These are phyloP conservation scores for Reutealis trisperma DNA, from an alignment of 345 rosid species.

Conservation along the genomic window DNA sequence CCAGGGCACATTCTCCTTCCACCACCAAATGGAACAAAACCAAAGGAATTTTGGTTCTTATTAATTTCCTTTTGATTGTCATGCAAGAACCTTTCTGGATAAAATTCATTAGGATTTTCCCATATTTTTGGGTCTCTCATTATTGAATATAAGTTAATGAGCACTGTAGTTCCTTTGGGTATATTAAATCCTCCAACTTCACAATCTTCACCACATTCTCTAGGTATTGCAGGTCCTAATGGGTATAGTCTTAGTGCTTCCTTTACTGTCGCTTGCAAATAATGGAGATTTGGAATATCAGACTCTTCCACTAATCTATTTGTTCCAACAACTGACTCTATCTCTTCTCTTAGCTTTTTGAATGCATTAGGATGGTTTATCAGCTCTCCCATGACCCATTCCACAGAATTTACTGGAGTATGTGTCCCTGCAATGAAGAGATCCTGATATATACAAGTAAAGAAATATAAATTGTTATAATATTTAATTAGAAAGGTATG, in stretches of 20 bases:
- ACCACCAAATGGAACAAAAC: background rate
- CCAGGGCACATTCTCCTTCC: slow-evolving; percentile 20
- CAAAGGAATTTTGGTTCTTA: background rate
- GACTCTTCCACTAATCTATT: slow-evolving; percentile 7
- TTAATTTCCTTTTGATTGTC: background rate
- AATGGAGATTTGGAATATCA: slow-evolving; percentile 14
- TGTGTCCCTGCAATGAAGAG: background rate
- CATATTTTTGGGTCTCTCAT: slow-evolving; percentile 11
- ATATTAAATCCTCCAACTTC: slow-evolving; percentile 1
- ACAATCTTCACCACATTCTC: background rate
- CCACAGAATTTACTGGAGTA: background rate
- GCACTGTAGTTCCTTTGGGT: background rate
- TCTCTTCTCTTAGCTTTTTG: slow-evolving; percentile 2
- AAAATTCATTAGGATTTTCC: background rate
- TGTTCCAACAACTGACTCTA: slow-evolving; percentile 3
- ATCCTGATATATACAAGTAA: background rate
- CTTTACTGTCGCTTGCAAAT: slow-evolving; percentile 3
- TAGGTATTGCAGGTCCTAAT: background rate
- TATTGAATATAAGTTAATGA: slow-evolving; percentile 8
- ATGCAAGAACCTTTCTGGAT: slow-evolving; percentile 12
- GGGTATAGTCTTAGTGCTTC: slow-evolving; percentile 7
- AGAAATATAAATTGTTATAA: too few relatives aligned
- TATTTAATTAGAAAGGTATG: too few relatives aligned
- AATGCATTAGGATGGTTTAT: background rate
- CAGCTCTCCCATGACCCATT: slow-evolving; percentile 12